Percentiles rank a stretch among this genome's conserved stretches.
phyloP scores from a whole-genome alignment of 441 rosid genomes.

The Syzygium syzygioides region DNA sequence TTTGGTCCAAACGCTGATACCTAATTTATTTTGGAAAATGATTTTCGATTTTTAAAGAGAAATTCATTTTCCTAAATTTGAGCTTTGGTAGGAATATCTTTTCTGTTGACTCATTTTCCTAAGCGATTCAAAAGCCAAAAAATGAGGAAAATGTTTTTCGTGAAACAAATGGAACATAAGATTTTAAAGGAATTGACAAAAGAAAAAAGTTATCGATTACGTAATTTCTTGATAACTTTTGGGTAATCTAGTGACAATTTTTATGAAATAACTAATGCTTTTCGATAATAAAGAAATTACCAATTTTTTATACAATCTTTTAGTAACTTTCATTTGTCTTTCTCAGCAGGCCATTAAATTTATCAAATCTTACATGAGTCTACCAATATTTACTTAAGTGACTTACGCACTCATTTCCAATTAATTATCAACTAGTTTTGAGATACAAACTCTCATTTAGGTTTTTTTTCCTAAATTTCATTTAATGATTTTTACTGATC shows the following conservation, averaged over 20 bases:
- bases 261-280: neutral
- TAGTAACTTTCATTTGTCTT: neutral
- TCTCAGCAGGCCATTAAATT: neutral
- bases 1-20: too few species aligned
- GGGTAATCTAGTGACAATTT: too few species aligned
- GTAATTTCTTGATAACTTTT: neutral
- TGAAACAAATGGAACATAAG: too few species aligned
- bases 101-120: too few species aligned
- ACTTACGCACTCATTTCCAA: neutral
- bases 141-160: too few species aligned
- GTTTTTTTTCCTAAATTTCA: neutral
- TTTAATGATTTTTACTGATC: neutral
- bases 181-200: neutral
- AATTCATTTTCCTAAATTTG: too few species aligned
- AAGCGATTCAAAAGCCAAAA: too few species aligned
- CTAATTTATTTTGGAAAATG: too few species aligned
- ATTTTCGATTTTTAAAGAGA: too few species aligned
- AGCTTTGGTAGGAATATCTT: too few species aligned
- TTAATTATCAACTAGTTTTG: neutral
- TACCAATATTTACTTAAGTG: neutral
- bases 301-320: too few species aligned
- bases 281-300: too few species aligned
- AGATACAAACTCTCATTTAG: neutral
- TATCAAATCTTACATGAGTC: neutral
- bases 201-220: neutral